Evolutionary conservation across 306 rosid species (phyloP), one percentile per base, ranked within the genome.

Genomic region (Cotoneaster glaucophyllus): DNA sequence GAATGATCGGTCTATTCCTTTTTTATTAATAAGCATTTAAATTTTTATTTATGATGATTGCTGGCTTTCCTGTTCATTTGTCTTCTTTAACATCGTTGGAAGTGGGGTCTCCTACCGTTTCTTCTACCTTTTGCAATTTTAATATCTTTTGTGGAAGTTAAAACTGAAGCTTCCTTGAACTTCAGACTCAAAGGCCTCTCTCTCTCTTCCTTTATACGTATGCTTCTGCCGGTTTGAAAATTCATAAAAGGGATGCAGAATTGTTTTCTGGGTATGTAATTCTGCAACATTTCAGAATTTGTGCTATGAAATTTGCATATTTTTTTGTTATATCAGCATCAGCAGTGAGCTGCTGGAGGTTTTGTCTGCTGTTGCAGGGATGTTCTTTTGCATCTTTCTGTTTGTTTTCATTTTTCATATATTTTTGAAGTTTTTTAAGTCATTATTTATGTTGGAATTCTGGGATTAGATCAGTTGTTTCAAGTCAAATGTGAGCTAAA

Each of bases 141-240:
- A 17, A 21, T 32, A 58, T 59, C 50, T 71, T 48, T 4, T 62
- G 43, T 68, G 41, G 26, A 71, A 67, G 68, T 21, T 3, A 44
- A 74, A 69, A 48, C 39, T 65, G 79, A 39, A 84, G 82, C 59
- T 81, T 82, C 86, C 84, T 77, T 62, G 87, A 75, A 83, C 73
- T 84, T 71, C 63, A 77, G 79, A 79, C 85, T 71, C 57, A 77
- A 50, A 61, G 68, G 74, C 39, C 63, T 61, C 62, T n/a, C 58
- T 44, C 50, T 44, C 50, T 44, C 50, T 0, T 14, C 48, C 29
- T 19, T 18, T 8, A 64, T 15, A 64, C 57, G 15, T 54, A 71
- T 71, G 45, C 13, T 50, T 11, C 52, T 48, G 52, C 44, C 72
- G 3, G 37, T 34, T 21, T 73, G 64, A 57, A 54, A 64, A 70